Evolutionary conservation across 2,329 filamentous ascomycete genomes (phyloP).

Genomic region (Claviceps fusiformis): DNA sequence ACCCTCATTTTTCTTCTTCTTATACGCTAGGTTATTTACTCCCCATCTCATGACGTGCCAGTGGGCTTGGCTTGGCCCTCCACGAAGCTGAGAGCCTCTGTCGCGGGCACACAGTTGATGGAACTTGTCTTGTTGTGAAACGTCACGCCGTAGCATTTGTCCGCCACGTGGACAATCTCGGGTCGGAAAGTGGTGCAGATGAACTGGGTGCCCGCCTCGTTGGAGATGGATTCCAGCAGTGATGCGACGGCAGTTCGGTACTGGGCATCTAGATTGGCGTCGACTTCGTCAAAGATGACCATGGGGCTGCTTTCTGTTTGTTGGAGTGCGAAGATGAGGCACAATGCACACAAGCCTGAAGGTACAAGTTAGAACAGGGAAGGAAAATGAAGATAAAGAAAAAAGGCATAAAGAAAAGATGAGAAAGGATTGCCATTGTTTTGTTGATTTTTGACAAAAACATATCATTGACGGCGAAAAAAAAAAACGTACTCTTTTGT

Average conservation of each 20-base stretch:
- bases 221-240: constrained; percentile 68
- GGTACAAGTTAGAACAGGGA: not conserved
- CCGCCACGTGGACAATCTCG: constrained; percentile 87
- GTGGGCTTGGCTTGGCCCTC: constrained; percentile 54
- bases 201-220: constrained; percentile 60
- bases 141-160: constrained; percentile 95
- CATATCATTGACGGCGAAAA: not conserved
- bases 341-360: constrained; percentile 85
- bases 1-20: not conserved
- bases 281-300: constrained; percentile 98
- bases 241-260: constrained; percentile 92
- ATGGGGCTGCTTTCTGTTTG: constrained; percentile 94
- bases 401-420: not conserved
- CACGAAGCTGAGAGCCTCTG: constrained; percentile 86
- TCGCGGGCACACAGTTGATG: constrained; percentile 77
- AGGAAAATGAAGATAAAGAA: no score
- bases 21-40: not conserved
- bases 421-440: no score
- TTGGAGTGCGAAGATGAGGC: constrained; percentile 97
- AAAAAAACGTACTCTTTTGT: constrained; percentile 66
- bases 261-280: constrained; percentile 94
- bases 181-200: constrained; percentile 98
- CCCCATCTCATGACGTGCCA: constrained; percentile 8
- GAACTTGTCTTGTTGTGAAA: constrained; percentile 89
- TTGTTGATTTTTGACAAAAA: not conserved